A percentile compares a stretch with the other conserved stretches of the same genome.
These are phyloP conservation scores for Alternaria sp. DNA, from an alignment of 2,329 filamentous ascomycete species.

Conservation along the genomic window DNA sequence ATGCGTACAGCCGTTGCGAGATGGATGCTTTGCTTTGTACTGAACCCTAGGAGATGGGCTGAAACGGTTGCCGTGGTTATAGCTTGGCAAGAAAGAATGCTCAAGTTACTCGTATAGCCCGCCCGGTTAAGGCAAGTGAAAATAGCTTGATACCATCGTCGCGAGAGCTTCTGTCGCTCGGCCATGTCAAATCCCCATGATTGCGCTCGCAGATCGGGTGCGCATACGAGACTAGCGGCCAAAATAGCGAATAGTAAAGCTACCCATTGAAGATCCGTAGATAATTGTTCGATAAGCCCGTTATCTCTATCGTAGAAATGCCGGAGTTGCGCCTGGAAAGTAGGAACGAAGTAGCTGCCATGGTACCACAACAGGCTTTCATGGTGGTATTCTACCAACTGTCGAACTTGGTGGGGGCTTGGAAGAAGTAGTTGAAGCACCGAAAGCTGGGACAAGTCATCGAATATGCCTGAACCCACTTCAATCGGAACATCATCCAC, in stretches of 20 bases:
- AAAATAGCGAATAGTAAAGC: background rate
- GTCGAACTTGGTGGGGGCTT: conserved; percentile 11
- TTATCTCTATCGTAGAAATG: conserved; percentile 41
- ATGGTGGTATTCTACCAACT: conserved; percentile 42
- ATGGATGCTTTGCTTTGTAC: conserved; percentile 52
- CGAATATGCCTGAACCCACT: background rate
- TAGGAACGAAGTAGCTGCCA: conserved; percentile 41
- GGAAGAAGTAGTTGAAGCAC: conserved; percentile 31
- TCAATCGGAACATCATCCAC: conserved; percentile 26
- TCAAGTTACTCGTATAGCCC: conserved; percentile 46
- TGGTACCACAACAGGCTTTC: conserved; percentile 47
- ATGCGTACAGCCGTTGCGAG: conserved; percentile 54
- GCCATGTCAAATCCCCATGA: conserved; percentile 51
- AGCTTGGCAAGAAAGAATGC: conserved; percentile 50
- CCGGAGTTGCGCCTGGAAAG: conserved; percentile 46
- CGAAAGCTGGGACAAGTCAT: background rate
- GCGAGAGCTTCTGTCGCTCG: conserved; percentile 48
- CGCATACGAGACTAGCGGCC: background rate
- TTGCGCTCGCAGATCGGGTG: conserved; percentile 27
- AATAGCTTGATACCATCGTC: conserved; percentile 53
- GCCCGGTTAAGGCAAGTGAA: conserved; percentile 51
- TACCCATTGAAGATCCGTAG: background rate
- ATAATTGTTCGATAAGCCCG: conserved; percentile 37
- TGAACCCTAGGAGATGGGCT: conserved; percentile 54
- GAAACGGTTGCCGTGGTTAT: conserved; percentile 54